These are phyloP conservation scores for Immersiella caudata DNA, from an alignment of 495 filamentous ascomycete genomes.

Conservation along the genomic window DNA sequence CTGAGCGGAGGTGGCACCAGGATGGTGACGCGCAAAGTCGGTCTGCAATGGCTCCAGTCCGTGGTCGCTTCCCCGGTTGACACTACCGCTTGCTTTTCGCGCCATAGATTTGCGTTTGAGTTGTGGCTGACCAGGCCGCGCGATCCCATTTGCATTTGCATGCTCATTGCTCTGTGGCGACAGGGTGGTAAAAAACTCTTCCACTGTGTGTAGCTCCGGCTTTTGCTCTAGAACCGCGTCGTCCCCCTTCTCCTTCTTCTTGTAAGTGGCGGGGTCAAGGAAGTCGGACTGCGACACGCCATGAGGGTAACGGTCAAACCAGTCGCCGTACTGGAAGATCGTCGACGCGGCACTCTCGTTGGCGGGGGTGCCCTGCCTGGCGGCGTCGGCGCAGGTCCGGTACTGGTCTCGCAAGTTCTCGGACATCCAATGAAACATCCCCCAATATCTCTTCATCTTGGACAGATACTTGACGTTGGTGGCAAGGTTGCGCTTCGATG, in stretches of 20 bases:
- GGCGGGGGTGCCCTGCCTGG: constrained; percentile 53
- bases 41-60: constrained; percentile 48
- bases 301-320: constrained; percentile 94
- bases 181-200: constrained; percentile 89
- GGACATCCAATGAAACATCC: constrained; percentile 94
- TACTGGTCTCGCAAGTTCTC: constrained; percentile 93
- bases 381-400: constrained; percentile 79
- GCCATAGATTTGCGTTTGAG: constrained; percentile 50
- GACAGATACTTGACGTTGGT: constrained; percentile 87
- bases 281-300: constrained; percentile 84
- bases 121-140: constrained; percentile 34
- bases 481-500: constrained; percentile 82
- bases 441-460: constrained; percentile 97
- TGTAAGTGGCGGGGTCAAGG: constrained; percentile 70
- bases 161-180: constrained; percentile 59
- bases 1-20: constrained; percentile 32
- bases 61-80: constrained; percentile 40
- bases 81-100: constrained; percentile 46
- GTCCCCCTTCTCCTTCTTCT: constrained; percentile 72
- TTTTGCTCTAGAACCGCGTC: constrained; percentile 84
- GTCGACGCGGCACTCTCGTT: constrained; percentile 58
- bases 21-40: constrained; percentile 40
- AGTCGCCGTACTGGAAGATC: constrained; percentile 97
- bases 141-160: constrained; percentile 31
- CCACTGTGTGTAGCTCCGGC: constrained; percentile 86